Evolutionary conservation across 139 green algal genomes (phyloP).

Genomic region (Chlorella sp.): DNA sequence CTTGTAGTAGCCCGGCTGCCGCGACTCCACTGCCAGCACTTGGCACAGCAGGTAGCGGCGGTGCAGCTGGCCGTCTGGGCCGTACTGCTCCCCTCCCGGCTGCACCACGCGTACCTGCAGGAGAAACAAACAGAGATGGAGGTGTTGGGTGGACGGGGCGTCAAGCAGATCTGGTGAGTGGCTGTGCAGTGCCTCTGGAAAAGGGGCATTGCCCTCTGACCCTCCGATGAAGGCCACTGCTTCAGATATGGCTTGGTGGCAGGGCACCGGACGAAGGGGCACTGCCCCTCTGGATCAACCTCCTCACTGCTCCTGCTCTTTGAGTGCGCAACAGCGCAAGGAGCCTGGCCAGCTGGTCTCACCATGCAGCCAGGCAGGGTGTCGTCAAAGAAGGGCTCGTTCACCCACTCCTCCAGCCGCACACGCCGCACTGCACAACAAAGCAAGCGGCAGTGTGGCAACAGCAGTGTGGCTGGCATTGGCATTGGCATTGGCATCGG

Average conservation of each 20-base stretch:
- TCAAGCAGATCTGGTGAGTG: no score
- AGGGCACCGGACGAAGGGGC: no score
- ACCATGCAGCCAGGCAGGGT: conserved; percentile 61
- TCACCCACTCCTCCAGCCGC: conserved; percentile 65
- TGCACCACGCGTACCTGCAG: conserved; percentile 17
- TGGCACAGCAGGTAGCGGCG: conserved; percentile 17
- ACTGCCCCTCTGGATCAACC: no score
- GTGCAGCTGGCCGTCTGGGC: neutral
- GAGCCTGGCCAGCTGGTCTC: no score
- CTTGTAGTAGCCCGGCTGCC: conserved; percentile 52
- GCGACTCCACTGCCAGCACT: conserved; percentile 52
- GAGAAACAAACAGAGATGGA: neutral
- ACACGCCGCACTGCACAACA: conserved; percentile 49
- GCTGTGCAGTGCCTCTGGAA: no score
- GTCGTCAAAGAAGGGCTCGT: conserved; percentile 65
- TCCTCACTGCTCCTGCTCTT: no score
- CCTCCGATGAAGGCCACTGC: no score
- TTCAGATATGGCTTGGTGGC: no score
- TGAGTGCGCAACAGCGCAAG: no score
- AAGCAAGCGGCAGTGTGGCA: neutral
- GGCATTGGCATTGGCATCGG: no score
- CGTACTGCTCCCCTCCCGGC: neutral
- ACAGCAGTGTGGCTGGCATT: no score
- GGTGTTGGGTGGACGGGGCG: neutral
- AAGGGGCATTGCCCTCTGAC: no score